Conservation (phyloP, 192 early-diverging fungal genomes). For the Jimgerdemannia lactiflua region DNA sequence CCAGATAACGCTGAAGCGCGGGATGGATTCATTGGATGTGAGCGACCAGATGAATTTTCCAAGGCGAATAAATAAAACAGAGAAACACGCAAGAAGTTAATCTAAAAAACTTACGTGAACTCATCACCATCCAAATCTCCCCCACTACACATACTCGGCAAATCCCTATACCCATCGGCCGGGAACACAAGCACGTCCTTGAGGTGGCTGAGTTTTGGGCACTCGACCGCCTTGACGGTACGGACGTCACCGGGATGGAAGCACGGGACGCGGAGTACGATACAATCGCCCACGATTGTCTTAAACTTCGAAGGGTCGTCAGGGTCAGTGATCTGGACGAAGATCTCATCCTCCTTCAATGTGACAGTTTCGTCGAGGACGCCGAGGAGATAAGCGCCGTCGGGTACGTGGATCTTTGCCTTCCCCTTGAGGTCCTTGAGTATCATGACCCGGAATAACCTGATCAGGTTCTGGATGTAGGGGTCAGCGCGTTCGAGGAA, state of each 20-base stretch:
- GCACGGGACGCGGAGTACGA: slow-evolving; percentile 55
- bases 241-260: slow-evolving; percentile 69
- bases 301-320: slow-evolving; percentile 7
- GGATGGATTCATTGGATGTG: not conserved
- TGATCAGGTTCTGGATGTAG: slow-evolving; percentile 38
- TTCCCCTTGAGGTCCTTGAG: slow-evolving; percentile 47
- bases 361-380: slow-evolving; percentile 48
- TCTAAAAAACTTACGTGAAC: slow-evolving; percentile 44
- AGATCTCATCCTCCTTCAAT: slow-evolving; percentile 45
- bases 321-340: slow-evolving; percentile 40
- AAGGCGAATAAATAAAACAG: slow-evolving; percentile 6
- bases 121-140: slow-evolving; percentile 85
- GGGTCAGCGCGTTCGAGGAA: slow-evolving; percentile 42
- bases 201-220: slow-evolving; percentile 39
- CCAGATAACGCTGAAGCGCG: slow-evolving; percentile 45
- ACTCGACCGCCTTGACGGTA: slow-evolving; percentile 55
- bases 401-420: slow-evolving; percentile 49
- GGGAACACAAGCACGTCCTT: slow-evolving; percentile 76
- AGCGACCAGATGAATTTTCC: not conserved
- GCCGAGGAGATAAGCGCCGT: slow-evolving; percentile 53
- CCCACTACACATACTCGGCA: slow-evolving; percentile 75
- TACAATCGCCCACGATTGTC: slow-evolving; percentile 37
- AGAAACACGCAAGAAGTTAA: no score
- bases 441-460: slow-evolving; percentile 37
- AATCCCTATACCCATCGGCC: slow-evolving; percentile 57